Base-by-base conservation (phyloP, 108 stramenopile genomes). In the Discostella stelligeroides region DNA sequence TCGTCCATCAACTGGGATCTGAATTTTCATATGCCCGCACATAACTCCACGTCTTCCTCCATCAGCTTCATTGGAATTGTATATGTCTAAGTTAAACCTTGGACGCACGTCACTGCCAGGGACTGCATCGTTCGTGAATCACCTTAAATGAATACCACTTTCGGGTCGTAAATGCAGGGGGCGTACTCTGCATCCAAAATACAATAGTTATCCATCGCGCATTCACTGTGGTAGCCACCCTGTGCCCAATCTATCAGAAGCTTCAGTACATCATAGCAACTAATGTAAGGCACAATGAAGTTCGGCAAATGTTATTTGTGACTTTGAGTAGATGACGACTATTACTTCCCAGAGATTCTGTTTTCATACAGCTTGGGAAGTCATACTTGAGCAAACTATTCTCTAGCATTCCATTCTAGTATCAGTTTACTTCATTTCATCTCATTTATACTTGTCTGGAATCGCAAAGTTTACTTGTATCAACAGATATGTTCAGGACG, bases 131-230 rank as follows among this genome's bases (percentile, higher is more conserved):
- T n/a, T n/a, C n/a, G n/a, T n/a, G n/a, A n/a, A n/a, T n/a, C n/a
- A n/a, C n/a, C n/a, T n/a, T n/a, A n/a, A n/a, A 76, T 13, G 18
- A 69, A 69, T 14, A 69, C 43, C n/a, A 24, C 25, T 30, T 34
- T 38, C 15, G 75, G 62, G 48, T 69, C 63, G 12, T 48, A 30
- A 64, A 76, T 28, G 75, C 43, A 40, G 10, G 48, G 30, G 13
- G 75, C 68, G 4, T 50, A 49, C 34, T 64, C 55, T 43, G 68
- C 46, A 68, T 62, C 14, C 56, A 43, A 39, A 68, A 69, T 15
- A 50, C 56, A 9, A 38, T n/a, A 15, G 63, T 21, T 20, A 76
- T 76, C n/a, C 55, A 58, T 29, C 62, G 25, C 47, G 43, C 61
- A 69, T 76, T 68, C 24, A 76, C 56, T 47, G 4, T 18, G 15